phyloP scores from a whole-genome alignment of 192 early-diverging fungal genomes.

The Funneliformis mosseae region DNA sequence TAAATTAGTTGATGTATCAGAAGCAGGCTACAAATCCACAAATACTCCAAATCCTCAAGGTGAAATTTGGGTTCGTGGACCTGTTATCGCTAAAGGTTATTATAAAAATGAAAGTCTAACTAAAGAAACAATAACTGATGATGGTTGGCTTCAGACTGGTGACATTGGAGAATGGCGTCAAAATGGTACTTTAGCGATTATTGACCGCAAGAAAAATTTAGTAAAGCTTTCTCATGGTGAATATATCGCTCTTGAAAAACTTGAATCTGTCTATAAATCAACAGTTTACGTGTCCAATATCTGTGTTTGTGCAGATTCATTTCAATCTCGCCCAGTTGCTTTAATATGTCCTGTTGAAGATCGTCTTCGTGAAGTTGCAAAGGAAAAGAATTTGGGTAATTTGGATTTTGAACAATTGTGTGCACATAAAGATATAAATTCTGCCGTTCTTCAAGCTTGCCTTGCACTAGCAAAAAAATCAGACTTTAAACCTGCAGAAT shows the following conservation, averaged over 20 bases:
- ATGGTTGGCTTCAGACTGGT: constrained; percentile 89
- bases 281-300: constrained; percentile 74
- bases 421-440: constrained; percentile 54
- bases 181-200: constrained; percentile 78
- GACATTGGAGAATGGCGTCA: constrained; percentile 86
- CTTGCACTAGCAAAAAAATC: constrained; percentile 60
- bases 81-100: constrained; percentile 78
- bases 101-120: constrained; percentile 73
- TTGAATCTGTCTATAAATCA: constrained; percentile 88
- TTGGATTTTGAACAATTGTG: constrained; percentile 58
- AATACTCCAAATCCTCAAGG: constrained; percentile 70
- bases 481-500: constrained; percentile 74
- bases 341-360: constrained; percentile 71
- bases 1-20: constrained; percentile 77
- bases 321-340: constrained; percentile 72
- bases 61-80: constrained; percentile 85
- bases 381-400: constrained; percentile 44
- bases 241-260: constrained; percentile 92
- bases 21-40: constrained; percentile 60
- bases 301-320: constrained; percentile 74
- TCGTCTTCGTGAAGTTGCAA: constrained; percentile 50
- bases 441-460: constrained; percentile 49
- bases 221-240: constrained; percentile 91
- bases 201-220: constrained; percentile 94
- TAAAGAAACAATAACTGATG: constrained; percentile 64